phyloP scores from a whole-genome alignment of 1,284 basidiomycete species.

The Apiotrichum veenhuisii region DNA sequence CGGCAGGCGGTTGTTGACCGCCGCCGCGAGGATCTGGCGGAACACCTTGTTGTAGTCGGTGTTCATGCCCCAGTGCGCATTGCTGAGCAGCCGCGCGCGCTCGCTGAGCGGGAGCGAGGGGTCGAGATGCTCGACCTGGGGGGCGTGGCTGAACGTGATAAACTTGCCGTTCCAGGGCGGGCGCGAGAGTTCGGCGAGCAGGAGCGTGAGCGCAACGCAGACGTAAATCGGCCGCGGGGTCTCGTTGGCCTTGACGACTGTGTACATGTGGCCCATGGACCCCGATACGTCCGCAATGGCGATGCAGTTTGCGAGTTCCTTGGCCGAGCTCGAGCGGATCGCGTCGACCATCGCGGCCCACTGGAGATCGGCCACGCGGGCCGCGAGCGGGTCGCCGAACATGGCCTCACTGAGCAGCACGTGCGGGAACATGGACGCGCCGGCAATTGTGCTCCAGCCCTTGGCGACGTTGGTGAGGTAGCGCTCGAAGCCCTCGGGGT shows the following conservation, averaged over 20 bases:
- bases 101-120: conserved; percentile 44
- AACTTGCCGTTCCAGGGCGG: conserved; percentile 63
- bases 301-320: conserved; percentile 58
- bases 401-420: conserved; percentile 24
- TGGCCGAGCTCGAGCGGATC: conserved; percentile 55
- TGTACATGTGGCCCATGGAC: conserved; percentile 56
- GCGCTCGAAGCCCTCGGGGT: conserved; percentile 57
- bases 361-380: conserved; percentile 57
- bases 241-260: conserved; percentile 2
- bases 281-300: conserved; percentile 70
- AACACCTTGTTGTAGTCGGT: conserved; percentile 54
- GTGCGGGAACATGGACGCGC: conserved; percentile 33
- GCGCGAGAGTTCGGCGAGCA: conserved; percentile 60
- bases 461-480: conserved; percentile 59
- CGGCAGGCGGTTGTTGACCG: conserved; percentile 56
- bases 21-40: conserved; percentile 56
- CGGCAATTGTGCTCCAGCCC: conserved; percentile 44
- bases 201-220: conserved; percentile 62
- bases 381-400: conserved; percentile 13
- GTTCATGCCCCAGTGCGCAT: conserved; percentile 56
- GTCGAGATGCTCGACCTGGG: conserved; percentile 56
- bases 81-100: conserved; percentile 50
- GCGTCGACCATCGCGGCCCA: conserved; percentile 61
- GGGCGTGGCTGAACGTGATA: conserved; percentile 62
- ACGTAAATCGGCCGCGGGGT: conserved; percentile 56